Conservation (phyloP, 225 moss, liverwort and hornwort genomes). For the Pseudisothecium myosuroides region DNA sequence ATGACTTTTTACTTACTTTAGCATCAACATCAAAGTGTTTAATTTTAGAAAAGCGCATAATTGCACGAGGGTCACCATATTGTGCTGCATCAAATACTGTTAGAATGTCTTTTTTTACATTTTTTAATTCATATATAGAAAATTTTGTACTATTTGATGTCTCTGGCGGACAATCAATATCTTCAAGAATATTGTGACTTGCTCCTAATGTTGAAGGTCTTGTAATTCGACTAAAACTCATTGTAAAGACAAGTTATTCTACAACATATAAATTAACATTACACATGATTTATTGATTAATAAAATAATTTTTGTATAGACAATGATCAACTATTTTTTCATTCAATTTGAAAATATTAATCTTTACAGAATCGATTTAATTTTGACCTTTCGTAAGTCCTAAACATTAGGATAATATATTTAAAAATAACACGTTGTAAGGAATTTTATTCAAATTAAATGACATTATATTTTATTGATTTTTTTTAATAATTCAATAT, state of each 20-base stretch:
- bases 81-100: conserved; percentile 87
- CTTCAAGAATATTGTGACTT: conserved; percentile 34
- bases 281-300: background rate
- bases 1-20: background rate
- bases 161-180: conserved; percentile 6
- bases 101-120: conserved; percentile 62
- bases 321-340: background rate
- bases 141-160: conserved; percentile 48
- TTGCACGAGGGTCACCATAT: conserved; percentile 62
- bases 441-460: background rate
- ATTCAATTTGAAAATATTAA: background rate
- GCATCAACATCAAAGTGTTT: conserved; percentile 89
- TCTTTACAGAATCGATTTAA: background rate
- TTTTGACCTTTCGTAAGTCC: background rate
- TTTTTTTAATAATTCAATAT: background rate
- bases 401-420: background rate
- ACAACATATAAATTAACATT: background rate
- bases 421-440: rapidly evolving
- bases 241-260: background rate
- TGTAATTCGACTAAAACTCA: conserved; percentile 3
- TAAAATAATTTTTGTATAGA: too few relatives aligned
- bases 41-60: conserved; percentile 71
- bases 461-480: rapidly evolving
- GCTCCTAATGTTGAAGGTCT: conserved; percentile 8
- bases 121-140: conserved; percentile 84